Percentiles rank a stretch among this genome's conserved stretches.
phyloP scores from a whole-genome alignment of 2,329 filamentous ascomycete genomes.

The Alternaria sp. region DNA sequence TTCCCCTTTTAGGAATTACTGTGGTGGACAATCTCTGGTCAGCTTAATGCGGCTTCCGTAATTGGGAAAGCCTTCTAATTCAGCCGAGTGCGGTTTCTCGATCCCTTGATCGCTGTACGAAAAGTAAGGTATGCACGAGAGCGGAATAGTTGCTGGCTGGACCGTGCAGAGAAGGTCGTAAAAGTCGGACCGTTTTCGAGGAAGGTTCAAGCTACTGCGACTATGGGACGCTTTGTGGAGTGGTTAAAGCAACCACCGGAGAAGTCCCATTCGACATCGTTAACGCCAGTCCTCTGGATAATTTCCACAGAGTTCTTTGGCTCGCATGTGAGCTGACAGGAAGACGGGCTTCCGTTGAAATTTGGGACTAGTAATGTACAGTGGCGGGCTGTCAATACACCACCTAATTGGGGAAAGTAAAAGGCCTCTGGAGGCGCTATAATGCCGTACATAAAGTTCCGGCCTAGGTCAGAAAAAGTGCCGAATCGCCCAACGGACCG shows the following conservation, averaged over 20 bases:
- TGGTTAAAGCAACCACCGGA: neutral
- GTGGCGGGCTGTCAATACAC: conserved; percentile 9
- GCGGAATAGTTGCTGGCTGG: conserved; percentile 5
- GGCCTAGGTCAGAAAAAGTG: conserved; percentile 5
- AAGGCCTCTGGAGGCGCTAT: conserved; percentile 9
- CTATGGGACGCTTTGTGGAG: conserved; percentile 1
- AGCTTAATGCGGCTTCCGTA: neutral
- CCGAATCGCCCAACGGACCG: conserved; percentile 22
- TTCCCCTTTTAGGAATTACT: neutral
- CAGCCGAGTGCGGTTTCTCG: neutral
- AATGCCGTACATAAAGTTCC: conserved; percentile 17
- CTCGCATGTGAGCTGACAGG: neutral
- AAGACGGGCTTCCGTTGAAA: conserved; percentile 4
- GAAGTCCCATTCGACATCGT: conserved; percentile 3
- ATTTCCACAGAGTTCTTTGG: neutral
- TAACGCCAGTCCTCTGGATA: neutral
- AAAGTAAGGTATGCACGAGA: conserved; percentile 7
- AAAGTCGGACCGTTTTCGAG: conserved; percentile 16
- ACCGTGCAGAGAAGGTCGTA: conserved; percentile 2
- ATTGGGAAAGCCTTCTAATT: neutral
- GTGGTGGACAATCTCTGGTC: neutral
- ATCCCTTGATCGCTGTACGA: conserved; percentile 7
- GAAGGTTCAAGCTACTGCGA: conserved; percentile 16
- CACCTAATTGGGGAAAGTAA: conserved; percentile 1
- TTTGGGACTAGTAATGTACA: conserved; percentile 3